Conservation (phyloP, 495 filamentous ascomycete genomes). For the Aspergillus nanangensis region DNA sequence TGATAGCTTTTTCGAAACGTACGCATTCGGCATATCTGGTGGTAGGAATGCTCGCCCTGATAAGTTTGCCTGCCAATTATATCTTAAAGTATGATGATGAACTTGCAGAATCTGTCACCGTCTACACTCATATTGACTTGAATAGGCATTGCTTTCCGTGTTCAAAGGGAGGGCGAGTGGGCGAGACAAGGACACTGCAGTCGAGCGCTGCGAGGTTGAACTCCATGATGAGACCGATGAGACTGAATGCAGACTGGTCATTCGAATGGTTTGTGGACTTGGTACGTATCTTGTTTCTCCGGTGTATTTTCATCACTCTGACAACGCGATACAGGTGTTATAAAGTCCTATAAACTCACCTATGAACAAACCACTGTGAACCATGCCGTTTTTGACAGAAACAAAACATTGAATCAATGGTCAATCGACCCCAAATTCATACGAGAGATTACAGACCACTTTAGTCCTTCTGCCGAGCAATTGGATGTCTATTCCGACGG, state of each 20-base stretch:
- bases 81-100: conserved; percentile 48
- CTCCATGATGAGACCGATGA: conserved; percentile 70
- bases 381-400: conserved; percentile 81
- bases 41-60: conserved; percentile 28
- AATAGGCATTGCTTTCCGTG: conserved; percentile 65
- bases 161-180: conserved; percentile 64
- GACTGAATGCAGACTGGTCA: conserved; percentile 71
- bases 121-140: not conserved
- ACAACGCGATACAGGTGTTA: conserved; percentile 56
- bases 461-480: conserved; percentile 84
- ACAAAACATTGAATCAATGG: conserved; percentile 70
- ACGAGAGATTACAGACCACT: conserved; percentile 85
- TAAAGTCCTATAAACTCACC: conserved; percentile 86
- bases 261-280: conserved; percentile 81
- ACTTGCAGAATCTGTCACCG: not conserved
- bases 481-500: conserved; percentile 79
- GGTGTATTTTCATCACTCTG: not conserved
- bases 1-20: conserved; percentile 76
- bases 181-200: conserved; percentile 68
- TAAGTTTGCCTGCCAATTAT: conserved; percentile 72
- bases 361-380: conserved; percentile 80
- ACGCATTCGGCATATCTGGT: conserved; percentile 34
- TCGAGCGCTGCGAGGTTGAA: conserved; percentile 83
- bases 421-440: conserved; percentile 68
- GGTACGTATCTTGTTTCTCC: conserved; percentile 48